A percentile compares a stretch with the other conserved stretches of the same genome.
Evolutionary conservation across 306 rosid genomes (phyloP).

Genomic region (Lathyrus sativus): DNA sequence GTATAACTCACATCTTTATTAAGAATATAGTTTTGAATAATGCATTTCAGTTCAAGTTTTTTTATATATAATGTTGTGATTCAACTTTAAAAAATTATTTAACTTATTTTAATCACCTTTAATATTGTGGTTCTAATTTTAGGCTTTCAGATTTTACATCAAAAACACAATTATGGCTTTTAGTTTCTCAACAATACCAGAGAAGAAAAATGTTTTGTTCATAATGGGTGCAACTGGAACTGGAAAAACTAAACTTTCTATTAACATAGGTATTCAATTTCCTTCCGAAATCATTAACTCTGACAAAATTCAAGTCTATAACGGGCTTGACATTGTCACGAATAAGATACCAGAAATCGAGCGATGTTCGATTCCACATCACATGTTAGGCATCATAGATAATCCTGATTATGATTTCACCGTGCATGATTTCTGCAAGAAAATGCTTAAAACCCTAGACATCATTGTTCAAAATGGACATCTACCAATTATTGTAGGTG

Average conservation of each 20-base stretch:
- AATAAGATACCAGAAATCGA: conserved; percentile 24
- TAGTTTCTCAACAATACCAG: background rate
- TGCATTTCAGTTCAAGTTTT: too few species aligned
- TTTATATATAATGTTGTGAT: too few species aligned
- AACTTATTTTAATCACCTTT: too few species aligned
- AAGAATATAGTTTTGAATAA: too few species aligned
- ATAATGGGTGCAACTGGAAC: conserved; percentile 45
- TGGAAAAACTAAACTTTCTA: conserved; percentile 42
- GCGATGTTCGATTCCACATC: conserved; percentile 34
- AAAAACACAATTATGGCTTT: background rate
- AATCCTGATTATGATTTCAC: conserved; percentile 35
- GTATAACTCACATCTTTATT: background rate
- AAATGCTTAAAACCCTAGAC: background rate
- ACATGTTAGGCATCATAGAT: conserved; percentile 27
- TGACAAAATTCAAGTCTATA: conserved; percentile 40
- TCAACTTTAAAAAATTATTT: background rate
- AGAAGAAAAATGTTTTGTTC: conserved; percentile 38
- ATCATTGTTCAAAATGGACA: conserved; percentile 5
- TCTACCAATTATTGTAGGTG: conserved; percentile 47
- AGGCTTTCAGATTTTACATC: background rate
- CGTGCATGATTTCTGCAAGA: conserved; percentile 24
- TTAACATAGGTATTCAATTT: conserved; percentile 9
- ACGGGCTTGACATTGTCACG: conserved; percentile 26
- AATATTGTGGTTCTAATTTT: background rate
- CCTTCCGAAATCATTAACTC: conserved; percentile 38